Conservation (phyloP, 306 rosid species). For the Vicia villosa region DNA sequence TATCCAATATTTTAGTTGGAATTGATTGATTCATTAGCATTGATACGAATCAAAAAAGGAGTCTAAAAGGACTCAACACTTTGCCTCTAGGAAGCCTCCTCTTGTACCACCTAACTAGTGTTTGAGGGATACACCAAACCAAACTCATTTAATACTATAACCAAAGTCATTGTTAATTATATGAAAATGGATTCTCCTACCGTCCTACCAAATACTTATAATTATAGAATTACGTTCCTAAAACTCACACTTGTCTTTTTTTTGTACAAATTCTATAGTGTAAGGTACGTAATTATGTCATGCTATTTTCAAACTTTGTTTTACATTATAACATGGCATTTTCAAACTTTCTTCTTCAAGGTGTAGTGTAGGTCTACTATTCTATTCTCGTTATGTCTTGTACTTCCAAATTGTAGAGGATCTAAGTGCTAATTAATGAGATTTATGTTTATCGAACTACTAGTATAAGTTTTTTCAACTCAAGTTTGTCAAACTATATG, state of each 20-base stretch:
- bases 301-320: background rate
- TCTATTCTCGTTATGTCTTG: background rate
- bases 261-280: background rate
- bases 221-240: slow-evolving; percentile 35
- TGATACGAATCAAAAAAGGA: background rate
- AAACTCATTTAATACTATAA: slow-evolving; percentile 43
- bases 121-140: slow-evolving; percentile 51
- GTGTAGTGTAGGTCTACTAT: background rate
- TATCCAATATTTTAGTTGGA: background rate
- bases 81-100: slow-evolving; percentile 13
- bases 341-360: background rate
- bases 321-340: no score
- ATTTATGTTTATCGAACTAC: background rate
- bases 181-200: slow-evolving; percentile 27
- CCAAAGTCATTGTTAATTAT: slow-evolving; percentile 34
- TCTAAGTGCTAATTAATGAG: background rate
- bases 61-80: background rate
- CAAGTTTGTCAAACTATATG: no score
- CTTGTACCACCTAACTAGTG: slow-evolving; percentile 35
- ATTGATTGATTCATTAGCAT: slow-evolving; percentile 4
- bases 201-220: slow-evolving; percentile 27
- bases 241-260: slow-evolving; percentile 19
- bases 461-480: no score
- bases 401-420: background rate
- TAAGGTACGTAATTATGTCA: background rate